These are phyloP conservation scores for Ceratocystiopsis sp. DNA, from an alignment of 2,329 filamentous ascomycete genomes.

Conservation along the genomic window DNA sequence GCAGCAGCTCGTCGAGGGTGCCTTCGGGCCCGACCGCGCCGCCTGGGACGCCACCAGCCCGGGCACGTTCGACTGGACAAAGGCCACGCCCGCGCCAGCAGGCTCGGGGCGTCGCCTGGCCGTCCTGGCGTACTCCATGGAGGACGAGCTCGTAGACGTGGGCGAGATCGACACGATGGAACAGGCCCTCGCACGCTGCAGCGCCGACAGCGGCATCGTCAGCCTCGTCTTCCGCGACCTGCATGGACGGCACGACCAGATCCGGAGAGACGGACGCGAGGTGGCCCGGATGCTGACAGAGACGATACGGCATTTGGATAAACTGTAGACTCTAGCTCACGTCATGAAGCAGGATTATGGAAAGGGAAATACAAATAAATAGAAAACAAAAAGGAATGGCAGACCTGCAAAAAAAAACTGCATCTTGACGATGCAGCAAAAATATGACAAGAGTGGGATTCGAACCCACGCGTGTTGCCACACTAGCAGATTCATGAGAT, in stretches of 20 bases:
- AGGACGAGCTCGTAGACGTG: slow-evolving; percentile 34
- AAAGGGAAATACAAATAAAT: neutral
- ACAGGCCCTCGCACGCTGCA: slow-evolving; percentile 21
- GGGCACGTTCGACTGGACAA: slow-evolving; percentile 16
- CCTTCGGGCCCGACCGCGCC: slow-evolving; percentile 37
- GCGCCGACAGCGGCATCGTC: slow-evolving; percentile 1
- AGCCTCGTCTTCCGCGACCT: slow-evolving; percentile 26
- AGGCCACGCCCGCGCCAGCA: neutral
- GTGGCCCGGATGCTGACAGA: slow-evolving; percentile 30
- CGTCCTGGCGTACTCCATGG: slow-evolving; percentile 27
- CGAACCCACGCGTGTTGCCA: too few relatives aligned
- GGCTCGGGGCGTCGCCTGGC: slow-evolving; percentile 15
- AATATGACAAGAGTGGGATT: too few relatives aligned
- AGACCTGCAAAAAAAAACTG: neutral
- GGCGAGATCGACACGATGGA: slow-evolving; percentile 43
- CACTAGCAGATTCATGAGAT: too few relatives aligned
- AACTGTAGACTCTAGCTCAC: neutral
- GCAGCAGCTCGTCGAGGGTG: slow-evolving; percentile 18
- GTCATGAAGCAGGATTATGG: too few relatives aligned
- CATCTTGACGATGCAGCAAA: too few relatives aligned
- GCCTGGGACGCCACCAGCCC: slow-evolving; percentile 42
- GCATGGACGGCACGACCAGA: slow-evolving; percentile 42
- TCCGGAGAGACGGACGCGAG: slow-evolving; percentile 43
- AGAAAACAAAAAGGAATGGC: neutral
- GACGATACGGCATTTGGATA: slow-evolving; percentile 10